These are phyloP conservation scores for Penicillium ochrochloron DNA, from an alignment of 495 filamentous ascomycete species.

Conservation along the genomic window DNA sequence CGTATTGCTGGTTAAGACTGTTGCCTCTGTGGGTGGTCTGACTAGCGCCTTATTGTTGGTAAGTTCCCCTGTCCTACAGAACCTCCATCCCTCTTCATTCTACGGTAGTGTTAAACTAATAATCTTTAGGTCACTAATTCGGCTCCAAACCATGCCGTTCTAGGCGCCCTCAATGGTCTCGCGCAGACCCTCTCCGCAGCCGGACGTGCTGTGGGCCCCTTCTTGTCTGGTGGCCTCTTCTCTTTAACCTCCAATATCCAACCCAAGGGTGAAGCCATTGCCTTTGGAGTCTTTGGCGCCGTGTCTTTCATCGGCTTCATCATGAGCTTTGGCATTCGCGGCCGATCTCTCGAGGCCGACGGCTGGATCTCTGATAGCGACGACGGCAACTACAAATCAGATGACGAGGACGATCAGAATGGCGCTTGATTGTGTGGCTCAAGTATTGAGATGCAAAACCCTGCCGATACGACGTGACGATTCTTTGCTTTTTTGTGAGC, in stretches of 20 bases:
- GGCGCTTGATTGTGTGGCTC: constrained; percentile 10
- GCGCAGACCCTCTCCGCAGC: constrained; percentile 93
- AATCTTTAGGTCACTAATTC: constrained; percentile 82
- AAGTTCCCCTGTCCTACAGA: constrained; percentile 33
- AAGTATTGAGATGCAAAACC: neutral
- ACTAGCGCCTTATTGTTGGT: constrained; percentile 88
- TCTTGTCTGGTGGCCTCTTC: constrained; percentile 84
- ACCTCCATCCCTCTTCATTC: neutral
- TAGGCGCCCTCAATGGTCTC: constrained; percentile 90
- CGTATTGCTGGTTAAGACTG: constrained; percentile 83
- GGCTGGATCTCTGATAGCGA: constrained; percentile 62
- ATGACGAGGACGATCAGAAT: constrained; percentile 51
- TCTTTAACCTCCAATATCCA: constrained; percentile 68
- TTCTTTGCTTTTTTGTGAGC: constrained; percentile 22
- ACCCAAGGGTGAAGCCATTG: constrained; percentile 81
- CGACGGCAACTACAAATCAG: constrained; percentile 51
- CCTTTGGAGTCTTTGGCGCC: constrained; percentile 83
- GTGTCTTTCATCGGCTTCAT: constrained; percentile 77
- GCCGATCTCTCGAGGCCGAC: constrained; percentile 62
- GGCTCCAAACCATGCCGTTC: constrained; percentile 79
- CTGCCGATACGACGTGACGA: constrained; percentile 24
- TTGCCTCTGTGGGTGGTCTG: constrained; percentile 84
- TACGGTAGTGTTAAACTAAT: constrained; percentile 3
- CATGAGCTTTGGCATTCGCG: constrained; percentile 72
- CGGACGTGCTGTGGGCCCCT: constrained; percentile 85